Evolutionary conservation across 148 eudicot genomes (phyloP).

Genomic region (Rhododendron henanense): DNA sequence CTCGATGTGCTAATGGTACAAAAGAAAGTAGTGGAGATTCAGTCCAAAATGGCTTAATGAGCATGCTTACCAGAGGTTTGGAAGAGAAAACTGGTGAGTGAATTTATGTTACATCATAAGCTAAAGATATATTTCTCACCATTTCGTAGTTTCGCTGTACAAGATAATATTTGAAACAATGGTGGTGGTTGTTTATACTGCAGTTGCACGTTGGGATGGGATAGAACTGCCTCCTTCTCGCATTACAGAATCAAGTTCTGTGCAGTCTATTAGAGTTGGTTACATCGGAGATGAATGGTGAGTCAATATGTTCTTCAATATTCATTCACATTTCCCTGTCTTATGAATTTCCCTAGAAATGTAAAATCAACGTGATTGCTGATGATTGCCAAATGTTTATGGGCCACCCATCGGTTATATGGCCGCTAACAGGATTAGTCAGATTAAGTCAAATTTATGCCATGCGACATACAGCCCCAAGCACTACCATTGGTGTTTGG

Average conservation of each 20-base stretch:
- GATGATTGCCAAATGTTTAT: neutral
- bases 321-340: neutral
- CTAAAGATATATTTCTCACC: neutral
- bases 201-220: conserved; percentile 80
- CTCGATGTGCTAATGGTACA: conserved; percentile 16
- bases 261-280: conserved; percentile 46
- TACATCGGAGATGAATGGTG: conserved; percentile 85
- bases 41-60: conserved; percentile 29
- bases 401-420: neutral
- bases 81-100: conserved; percentile 57
- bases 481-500: neutral
- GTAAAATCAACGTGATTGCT: neutral
- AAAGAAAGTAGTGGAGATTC: conserved; percentile 20
- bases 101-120: neutral
- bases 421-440: neutral
- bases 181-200: conserved; percentile 4
- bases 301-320: conserved; percentile 22
- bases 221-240: conserved; percentile 29
- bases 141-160: neutral
- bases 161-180: neutral
- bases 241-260: conserved; percentile 17
- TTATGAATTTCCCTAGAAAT: neutral
- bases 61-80: conserved; percentile 39
- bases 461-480: neutral
- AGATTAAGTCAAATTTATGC: neutral